Base-by-base conservation (phyloP, 2,329 filamentous ascomycete genomes). In the Polychaeton citri region DNA sequence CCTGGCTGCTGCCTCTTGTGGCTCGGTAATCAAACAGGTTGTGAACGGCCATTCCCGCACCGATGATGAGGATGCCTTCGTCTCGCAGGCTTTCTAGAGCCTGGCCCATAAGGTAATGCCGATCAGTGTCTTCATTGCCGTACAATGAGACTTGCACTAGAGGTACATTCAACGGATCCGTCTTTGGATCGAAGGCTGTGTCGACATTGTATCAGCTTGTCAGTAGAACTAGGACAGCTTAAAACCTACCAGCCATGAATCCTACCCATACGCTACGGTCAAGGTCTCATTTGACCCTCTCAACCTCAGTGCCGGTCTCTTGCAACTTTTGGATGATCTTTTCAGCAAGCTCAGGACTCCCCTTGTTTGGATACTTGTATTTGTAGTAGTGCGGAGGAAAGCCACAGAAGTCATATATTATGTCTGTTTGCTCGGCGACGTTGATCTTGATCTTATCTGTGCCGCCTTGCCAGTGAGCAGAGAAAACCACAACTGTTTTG, bases 261-360 rank as follows among this genome's bases (percentile, higher is more conserved):
- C 72, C 72, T 1, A 70, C 74, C 67, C 77, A 83, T 17, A 82
- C 76, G 12, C 79, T 79, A 50, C 83, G 79, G 47, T 83, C 79
- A 2, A 81, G 61, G 0, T 78, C 79, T 21, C 78, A 63, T 33
- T 71, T 66, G 1, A 72, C 66, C 2, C 67, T 66, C 37, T 70
- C 59, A 2, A 71, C 67, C 28, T 68, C 59, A 44, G 82, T 78
- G 0, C 72, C 72, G 1, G 70, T 67, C 6, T 65, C 52, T 4
- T 59, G 57, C 5, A 81, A 60, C 36, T 70, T 54, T 19, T 58
- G 51, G 30, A 78, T 66, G 38, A 81, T 66, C 38, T 66, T 67
- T 17, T 65, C 57, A 2, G 76, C 74, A 5, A 82, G 51, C 30
- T 69, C 61, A 5, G 65, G 65, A 34, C 66, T 72, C 17, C 77